Conservation (phyloP, 148 eudicot genomes). For the Camellia lanceoleosa region DNA sequence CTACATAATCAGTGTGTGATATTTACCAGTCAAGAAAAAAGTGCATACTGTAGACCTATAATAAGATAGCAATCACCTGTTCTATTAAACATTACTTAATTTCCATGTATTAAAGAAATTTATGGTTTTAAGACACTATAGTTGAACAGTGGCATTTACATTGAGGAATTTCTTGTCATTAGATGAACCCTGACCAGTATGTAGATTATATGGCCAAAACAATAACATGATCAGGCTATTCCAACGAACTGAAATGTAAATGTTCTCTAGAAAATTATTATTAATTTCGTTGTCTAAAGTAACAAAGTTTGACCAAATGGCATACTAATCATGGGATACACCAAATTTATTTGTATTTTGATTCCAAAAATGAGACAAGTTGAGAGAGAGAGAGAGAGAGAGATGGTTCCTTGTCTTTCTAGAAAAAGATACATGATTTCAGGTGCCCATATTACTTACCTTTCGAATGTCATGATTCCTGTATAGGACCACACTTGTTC, state of each 20-base stretch:
- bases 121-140: not conserved
- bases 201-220: not conserved
- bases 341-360: not conserved
- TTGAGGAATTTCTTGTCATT: not conserved
- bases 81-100: not conserved
- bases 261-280: not conserved
- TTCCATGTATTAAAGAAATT: not conserved
- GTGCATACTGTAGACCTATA: not conserved
- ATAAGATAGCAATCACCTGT: not conserved
- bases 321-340: not conserved
- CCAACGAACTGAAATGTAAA: not conserved
- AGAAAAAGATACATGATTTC: slow-evolving; percentile 1
- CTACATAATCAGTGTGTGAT: not conserved
- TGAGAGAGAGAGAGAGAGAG: not conserved
- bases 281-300: not conserved
- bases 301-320: not conserved
- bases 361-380: not conserved
- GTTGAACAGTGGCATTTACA: not conserved
- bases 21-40: not conserved
- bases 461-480: slow-evolving; percentile 86
- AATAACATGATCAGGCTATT: not conserved
- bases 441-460: slow-evolving; percentile 35
- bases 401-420: not conserved
- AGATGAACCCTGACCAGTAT: not conserved
- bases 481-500: slow-evolving; percentile 91